These are phyloP conservation scores for Dalbergia cochinchinensis DNA, from an alignment of 306 rosid genomes.

Conservation along the genomic window DNA sequence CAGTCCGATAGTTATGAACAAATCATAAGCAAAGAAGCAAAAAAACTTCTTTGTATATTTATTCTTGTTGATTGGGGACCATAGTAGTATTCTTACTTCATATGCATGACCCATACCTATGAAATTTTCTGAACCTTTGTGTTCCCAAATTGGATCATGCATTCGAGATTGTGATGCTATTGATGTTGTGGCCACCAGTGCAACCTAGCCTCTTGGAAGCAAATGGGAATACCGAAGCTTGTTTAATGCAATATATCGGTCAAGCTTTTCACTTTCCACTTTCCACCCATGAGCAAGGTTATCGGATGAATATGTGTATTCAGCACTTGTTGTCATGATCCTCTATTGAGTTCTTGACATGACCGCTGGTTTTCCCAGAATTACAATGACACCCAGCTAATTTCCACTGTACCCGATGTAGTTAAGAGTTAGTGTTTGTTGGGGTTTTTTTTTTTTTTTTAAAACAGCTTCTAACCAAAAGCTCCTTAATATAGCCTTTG, in stretches of 20 bases:
- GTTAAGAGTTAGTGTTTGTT: background rate
- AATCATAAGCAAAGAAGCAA: constrained; percentile 22
- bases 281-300: no score
- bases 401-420: background rate
- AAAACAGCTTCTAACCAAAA: background rate
- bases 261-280: no score
- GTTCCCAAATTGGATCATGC: constrained; percentile 4
- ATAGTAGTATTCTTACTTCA: constrained; percentile 7
- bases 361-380: constrained; percentile 1
- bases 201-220: no score
- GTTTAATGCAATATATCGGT: no score
- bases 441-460: no score
- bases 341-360: constrained; percentile 18
- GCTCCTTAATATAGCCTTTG: no score
- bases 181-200: background rate
- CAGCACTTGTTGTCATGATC: no score
- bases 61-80: constrained; percentile 1
- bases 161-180: background rate
- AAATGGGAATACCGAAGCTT: no score
- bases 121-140: constrained; percentile 11
- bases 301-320: no score
- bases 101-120: background rate
- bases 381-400: constrained; percentile 4
- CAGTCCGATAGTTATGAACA: background rate
- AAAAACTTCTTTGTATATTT: constrained; percentile 7